A percentile compares a stretch with the other conserved stretches of the same genome.
These are phyloP conservation scores for Saccharomycopsis fodiens DNA, from an alignment of 805 yeast genomes.

Conservation along the genomic window DNA sequence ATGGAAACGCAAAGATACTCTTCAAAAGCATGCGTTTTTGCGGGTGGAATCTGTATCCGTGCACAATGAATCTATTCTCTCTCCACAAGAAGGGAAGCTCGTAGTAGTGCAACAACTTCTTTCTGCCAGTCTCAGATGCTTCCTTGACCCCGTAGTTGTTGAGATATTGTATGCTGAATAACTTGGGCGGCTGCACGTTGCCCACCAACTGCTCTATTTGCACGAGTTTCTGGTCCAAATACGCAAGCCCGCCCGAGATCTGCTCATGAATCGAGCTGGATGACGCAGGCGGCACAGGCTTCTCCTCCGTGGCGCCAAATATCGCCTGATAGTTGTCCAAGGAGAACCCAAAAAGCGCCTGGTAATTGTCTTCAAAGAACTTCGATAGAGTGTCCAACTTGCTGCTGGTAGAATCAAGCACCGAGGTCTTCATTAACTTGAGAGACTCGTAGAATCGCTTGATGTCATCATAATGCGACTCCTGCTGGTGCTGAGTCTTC, in stretches of 20 bases:
- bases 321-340: not conserved
- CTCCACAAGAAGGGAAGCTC: conserved; percentile 91
- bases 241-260: conserved; percentile 10
- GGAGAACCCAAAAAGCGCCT: conserved; percentile 5
- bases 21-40: conserved; percentile 51
- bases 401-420: conserved; percentile 12
- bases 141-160: conserved; percentile 39
- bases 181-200: conserved; percentile 14
- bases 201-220: conserved; percentile 17
- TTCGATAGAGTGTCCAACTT: conserved; percentile 14
- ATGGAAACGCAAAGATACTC: conserved; percentile 44
- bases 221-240: conserved; percentile 15
- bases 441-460: conserved; percentile 15
- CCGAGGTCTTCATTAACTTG: conserved; percentile 15
- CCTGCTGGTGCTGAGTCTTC: not conserved
- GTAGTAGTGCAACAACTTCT: conserved; percentile 61
- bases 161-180: conserved; percentile 20
- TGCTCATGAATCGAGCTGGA: conserved; percentile 8
- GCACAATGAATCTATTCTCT: conserved; percentile 76
- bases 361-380: conserved; percentile 17
- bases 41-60: conserved; percentile 79
- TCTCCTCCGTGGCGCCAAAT: not conserved
- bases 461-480: conserved; percentile 10
- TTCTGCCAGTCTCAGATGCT: conserved; percentile 36
- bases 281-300: not conserved